Evolutionary conservation across 768 basidiomycete genomes (phyloP).

Genomic region (Auriscalpium microsporum): DNA sequence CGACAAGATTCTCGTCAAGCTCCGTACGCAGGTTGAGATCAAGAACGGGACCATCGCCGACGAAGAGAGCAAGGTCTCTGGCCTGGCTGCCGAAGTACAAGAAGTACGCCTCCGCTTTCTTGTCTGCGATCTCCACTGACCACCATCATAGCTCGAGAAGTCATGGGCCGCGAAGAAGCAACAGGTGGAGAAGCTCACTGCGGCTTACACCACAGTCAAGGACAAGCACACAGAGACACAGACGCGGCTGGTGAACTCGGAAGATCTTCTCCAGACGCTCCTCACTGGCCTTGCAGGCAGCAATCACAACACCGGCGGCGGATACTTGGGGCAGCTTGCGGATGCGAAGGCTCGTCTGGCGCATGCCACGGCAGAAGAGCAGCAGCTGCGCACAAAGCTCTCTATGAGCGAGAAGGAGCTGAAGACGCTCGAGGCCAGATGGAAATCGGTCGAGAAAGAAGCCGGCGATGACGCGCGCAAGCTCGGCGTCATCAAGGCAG

Average conservation of each 20-base stretch:
- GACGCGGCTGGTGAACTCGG: constrained; percentile 57
- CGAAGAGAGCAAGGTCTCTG: constrained; percentile 55
- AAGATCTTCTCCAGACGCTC: constrained; percentile 92
- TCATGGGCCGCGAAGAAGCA: constrained; percentile 50
- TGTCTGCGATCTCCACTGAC: neutral
- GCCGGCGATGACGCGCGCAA: constrained; percentile 68
- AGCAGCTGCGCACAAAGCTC: constrained; percentile 71
- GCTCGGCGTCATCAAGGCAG: constrained; percentile 47
- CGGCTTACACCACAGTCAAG: constrained; percentile 55
- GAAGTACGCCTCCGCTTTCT: constrained; percentile 37
- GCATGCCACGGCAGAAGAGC: constrained; percentile 74
- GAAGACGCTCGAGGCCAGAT: constrained; percentile 61
- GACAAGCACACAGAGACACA: constrained; percentile 56
- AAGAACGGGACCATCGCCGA: constrained; percentile 67
- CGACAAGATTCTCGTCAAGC: constrained; percentile 74
- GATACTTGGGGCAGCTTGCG: constrained; percentile 94
- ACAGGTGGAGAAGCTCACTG: constrained; percentile 48
- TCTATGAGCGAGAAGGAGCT: constrained; percentile 74
- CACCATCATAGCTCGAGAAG: constrained; percentile 40
- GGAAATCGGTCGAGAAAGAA: constrained; percentile 81
- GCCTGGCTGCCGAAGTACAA: constrained; percentile 45
- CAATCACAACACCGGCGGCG: constrained; percentile 69
- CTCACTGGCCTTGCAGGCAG: constrained; percentile 79
- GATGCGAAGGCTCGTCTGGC: constrained; percentile 70
- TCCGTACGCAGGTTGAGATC: constrained; percentile 80